Percentiles rank a stretch among this genome's conserved stretches.
phyloP scores from a whole-genome alignment of 1,284 basidiomycete genomes.

The Microbotryum saponariae region DNA sequence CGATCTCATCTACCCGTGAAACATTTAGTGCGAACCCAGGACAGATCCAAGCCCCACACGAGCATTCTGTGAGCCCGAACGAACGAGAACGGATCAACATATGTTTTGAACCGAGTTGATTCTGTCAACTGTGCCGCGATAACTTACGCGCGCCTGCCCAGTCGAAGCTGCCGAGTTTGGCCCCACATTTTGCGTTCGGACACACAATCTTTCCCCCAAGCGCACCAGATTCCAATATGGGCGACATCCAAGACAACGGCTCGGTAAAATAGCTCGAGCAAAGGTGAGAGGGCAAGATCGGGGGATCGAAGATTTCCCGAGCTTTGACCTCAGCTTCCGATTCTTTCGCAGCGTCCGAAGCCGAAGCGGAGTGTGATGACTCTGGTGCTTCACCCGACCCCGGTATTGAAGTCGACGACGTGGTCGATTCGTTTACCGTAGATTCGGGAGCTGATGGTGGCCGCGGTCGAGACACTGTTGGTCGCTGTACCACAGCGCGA shows the following conservation, averaged over 20 bases:
- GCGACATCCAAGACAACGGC: conserved; percentile 91
- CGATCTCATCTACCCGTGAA: conserved; percentile 33
- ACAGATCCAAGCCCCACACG: conserved; percentile 36
- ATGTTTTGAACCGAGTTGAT: too few relatives aligned
- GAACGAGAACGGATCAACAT: not conserved
- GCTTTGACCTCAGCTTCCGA: too few relatives aligned
- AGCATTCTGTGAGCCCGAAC: conserved; percentile 25
- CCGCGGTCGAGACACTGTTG: not conserved
- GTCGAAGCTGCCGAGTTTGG: conserved; percentile 89
- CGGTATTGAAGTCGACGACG: too few relatives aligned
- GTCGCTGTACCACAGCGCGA: conserved; percentile 8
- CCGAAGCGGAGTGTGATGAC: too few relatives aligned
- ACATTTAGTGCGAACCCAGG: conserved; percentile 34
- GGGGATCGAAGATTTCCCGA: conserved; percentile 1
- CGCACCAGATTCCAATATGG: conserved; percentile 61
- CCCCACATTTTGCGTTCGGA: conserved; percentile 78
- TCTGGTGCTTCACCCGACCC: too few relatives aligned
- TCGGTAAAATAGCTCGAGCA: conserved; percentile 89
- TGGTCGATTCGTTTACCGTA: too few relatives aligned
- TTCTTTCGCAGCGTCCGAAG: too few relatives aligned
- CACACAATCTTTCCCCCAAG: conserved; percentile 82
- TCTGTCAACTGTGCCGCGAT: too few relatives aligned
- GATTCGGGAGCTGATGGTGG: conserved; percentile 1
- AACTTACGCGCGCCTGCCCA: conserved; percentile 70
- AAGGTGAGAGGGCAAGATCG: conserved; percentile 24